Percentiles rank a stretch among this genome's conserved stretches.
Evolutionary conservation across 768 basidiomycete genomes (phyloP).

Genomic region (Nidula microcarpa): DNA sequence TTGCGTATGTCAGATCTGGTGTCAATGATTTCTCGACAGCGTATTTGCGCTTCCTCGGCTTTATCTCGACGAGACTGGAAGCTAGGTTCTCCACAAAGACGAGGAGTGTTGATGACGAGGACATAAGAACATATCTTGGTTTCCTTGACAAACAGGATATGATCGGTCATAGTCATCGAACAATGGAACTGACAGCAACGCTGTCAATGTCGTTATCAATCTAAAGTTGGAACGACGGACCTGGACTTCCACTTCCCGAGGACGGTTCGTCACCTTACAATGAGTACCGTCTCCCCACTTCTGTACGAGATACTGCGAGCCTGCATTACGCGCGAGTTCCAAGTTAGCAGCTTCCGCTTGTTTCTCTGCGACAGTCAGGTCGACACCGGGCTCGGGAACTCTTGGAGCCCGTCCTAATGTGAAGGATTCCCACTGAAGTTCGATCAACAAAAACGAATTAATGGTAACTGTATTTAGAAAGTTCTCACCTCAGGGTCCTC

Average conservation of each 20-base stretch:
- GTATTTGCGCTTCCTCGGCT: conserved; percentile 65
- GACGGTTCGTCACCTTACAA: conserved; percentile 89
- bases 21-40: conserved; percentile 75
- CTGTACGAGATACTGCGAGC: conserved; percentile 89
- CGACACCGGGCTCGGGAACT: conserved; percentile 55
- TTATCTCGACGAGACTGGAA: conserved; percentile 76
- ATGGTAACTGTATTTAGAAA: conserved; percentile 17
- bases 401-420: conserved; percentile 71
- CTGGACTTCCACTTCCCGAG: conserved; percentile 94
- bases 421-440: conserved; percentile 67
- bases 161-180: conserved; percentile 91
- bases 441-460: conserved; percentile 15
- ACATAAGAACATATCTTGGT: conserved; percentile 93
- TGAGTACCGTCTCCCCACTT: conserved; percentile 87
- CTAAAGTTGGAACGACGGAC: conserved; percentile 34
- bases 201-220: conserved; percentile 5
- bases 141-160: conserved; percentile 89
- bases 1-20: conserved; percentile 19
- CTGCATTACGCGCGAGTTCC: conserved; percentile 72
- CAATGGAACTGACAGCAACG: conserved; percentile 75
- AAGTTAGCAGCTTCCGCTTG: conserved; percentile 64
- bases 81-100: conserved; percentile 89
- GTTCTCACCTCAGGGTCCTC: conserved; percentile 79
- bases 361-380: conserved; percentile 64
- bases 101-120: conserved; percentile 91